Percentiles rank a stretch among this genome's conserved stretches.
phyloP scores from a whole-genome alignment of 495 filamentous ascomycete genomes.

The Penicillium odoratum region DNA sequence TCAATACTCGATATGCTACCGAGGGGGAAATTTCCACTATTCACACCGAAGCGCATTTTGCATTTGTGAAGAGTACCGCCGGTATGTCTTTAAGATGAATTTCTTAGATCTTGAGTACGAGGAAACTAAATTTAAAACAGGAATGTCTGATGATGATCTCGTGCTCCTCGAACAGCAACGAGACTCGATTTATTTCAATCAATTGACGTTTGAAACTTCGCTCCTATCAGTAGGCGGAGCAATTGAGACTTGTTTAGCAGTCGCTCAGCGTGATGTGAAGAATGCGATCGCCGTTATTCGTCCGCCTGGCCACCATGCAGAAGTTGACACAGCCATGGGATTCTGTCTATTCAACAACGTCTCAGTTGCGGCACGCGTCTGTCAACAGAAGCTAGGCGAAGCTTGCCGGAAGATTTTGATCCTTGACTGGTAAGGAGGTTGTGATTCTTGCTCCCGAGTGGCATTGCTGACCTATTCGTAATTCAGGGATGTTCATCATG shows the following conservation, averaged over 20 bases:
- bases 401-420: conserved; percentile 85
- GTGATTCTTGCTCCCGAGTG: background rate
- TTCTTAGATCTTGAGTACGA: background rate
- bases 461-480: conserved; percentile 24
- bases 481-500: conserved; percentile 63
- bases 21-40: conserved; percentile 74
- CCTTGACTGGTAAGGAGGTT: conserved; percentile 81
- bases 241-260: conserved; percentile 88
- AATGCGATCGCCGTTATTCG: conserved; percentile 95
- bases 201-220: conserved; percentile 75
- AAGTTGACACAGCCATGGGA: conserved; percentile 78
- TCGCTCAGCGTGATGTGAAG: conserved; percentile 75
- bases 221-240: conserved; percentile 88
- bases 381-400: conserved; percentile 72
- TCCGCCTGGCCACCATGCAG: conserved; percentile 94
- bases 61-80: conserved; percentile 67
- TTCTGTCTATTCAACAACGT: conserved; percentile 99
- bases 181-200: conserved; percentile 90
- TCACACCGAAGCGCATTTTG: conserved; percentile 72
- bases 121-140: conserved; percentile 22
- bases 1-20: conserved; percentile 71
- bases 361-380: conserved; percentile 80
- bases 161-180: conserved; percentile 61
- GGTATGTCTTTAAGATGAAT: conserved; percentile 32
- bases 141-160: conserved; percentile 59